phyloP scores from a whole-genome alignment of 75 land plant genomes.

The Chamaecyparis obtusa region DNA sequence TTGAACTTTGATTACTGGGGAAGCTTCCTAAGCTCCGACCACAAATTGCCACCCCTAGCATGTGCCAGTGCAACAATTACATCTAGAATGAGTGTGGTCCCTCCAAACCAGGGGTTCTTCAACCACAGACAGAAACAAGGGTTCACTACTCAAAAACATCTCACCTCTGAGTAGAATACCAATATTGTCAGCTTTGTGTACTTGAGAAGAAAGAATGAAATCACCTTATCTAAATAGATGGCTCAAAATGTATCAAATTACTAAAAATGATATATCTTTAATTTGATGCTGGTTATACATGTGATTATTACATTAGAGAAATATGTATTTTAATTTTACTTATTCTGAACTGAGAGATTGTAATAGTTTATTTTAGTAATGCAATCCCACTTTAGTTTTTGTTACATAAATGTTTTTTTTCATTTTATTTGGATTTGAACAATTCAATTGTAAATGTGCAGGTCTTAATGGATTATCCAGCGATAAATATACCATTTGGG shows the following conservation, averaged over 20 bases:
- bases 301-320: not conserved
- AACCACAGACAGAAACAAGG: no score
- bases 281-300: not conserved
- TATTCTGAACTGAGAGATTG: not conserved
- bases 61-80: no score
- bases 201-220: no score
- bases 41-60: no score
- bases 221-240: not conserved
- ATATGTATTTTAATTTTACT: not conserved
- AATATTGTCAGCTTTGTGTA: no score
- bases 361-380: not conserved
- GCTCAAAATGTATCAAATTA: not conserved
- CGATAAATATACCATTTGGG: slow-evolving; percentile 25
- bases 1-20: no score
- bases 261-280: not conserved
- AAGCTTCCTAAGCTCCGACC: no score
- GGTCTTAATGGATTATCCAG: slow-evolving; percentile 31
- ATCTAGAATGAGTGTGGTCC: no score
- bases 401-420: not conserved
- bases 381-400: not conserved
- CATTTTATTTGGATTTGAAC: not conserved
- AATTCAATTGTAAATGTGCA: slow-evolving; percentile 14
- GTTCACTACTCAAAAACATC: no score
- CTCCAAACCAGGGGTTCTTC: no score
- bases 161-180: no score